phyloP scores from a whole-genome alignment of 1,139 yeast species.

The Sugiyamaella castrensis region DNA sequence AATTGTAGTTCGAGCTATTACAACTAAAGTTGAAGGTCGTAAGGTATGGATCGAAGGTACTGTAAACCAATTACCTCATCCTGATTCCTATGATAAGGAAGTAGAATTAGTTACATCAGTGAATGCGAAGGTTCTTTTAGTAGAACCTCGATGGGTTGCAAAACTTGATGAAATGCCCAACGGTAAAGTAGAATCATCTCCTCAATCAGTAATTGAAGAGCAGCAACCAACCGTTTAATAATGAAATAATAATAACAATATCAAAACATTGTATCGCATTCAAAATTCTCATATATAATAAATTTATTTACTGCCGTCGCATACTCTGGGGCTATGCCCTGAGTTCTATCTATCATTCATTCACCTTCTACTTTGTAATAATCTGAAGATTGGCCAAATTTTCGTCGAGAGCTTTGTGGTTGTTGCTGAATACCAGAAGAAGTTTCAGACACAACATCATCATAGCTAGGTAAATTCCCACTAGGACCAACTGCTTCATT shows the following conservation, averaged over 20 bases:
- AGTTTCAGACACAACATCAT: conserved; percentile 20
- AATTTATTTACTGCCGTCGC: neutral
- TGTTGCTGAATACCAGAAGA: neutral
- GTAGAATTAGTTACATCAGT: conserved; percentile 24
- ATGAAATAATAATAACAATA: neutral
- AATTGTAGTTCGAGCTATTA: conserved; percentile 65
- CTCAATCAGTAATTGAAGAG: conserved; percentile 1
- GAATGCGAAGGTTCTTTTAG: conserved; percentile 35
- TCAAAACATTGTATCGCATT: neutral
- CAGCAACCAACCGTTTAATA: conserved; percentile 3
- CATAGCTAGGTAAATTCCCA: conserved; percentile 22
- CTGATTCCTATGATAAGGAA: conserved; percentile 18
- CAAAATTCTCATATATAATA: neutral
- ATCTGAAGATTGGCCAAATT: conserved; percentile 27
- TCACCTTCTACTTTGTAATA: conserved; percentile 25
- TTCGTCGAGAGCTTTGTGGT: conserved; percentile 17
- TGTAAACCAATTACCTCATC: conserved; percentile 20
- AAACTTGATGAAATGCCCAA: conserved; percentile 19
- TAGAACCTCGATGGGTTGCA: conserved; percentile 37
- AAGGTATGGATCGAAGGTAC: conserved; percentile 72
- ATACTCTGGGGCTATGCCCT: too few species aligned
- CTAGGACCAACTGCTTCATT: conserved; percentile 3
- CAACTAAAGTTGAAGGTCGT: conserved; percentile 67
- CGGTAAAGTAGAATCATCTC: neutral
- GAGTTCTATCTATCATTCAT: conserved; percentile 1